Evolutionary conservation across 768 basidiomycete genomes (phyloP), one percentile per base, ranked within the genome.

Genomic region (Amanita fuliginea): DNA sequence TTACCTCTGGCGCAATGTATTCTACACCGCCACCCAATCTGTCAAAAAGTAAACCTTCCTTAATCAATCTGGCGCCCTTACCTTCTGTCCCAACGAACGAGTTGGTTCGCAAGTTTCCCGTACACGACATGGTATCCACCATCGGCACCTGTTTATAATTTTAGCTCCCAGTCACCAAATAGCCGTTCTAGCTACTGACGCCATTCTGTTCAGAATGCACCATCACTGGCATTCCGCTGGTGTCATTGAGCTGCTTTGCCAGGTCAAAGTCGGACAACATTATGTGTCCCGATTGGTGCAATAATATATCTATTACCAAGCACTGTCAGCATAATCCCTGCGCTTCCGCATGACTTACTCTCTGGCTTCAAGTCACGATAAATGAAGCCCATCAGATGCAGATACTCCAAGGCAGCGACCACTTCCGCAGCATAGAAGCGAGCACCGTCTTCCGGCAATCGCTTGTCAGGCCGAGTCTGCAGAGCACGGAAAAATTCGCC

Each of bases 191-290:
- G 30, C 47, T 24, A 73, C 83, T 66, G 67, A 92, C 91, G 64
- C 95, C 95, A 64, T 91, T 93, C 28, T 84, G 78, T 58, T 84
- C 92, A 56, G 81, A 85, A 58, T 87, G 88, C 51, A 97, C 86
- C 61, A 81, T 86, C 5, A 85, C 88, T 22, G 94, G 93, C 59
- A 87, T 77, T 47, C 86, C 85, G 21, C 85, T 88, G 19, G 81
- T 82, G 56, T 88, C 89, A 47, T 76, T 84, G 34, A 90, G 91
- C 63, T 95, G 93, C 64, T 98, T 99, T 16, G 95, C 95, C 30
- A 99, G 77, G 70, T 99, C 96, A 67, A 99, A 99, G 67, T 99
- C 96, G 41, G 96, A 98, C 59, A 99, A 69, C 95, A 98, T 97
- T 59, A 99, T 97, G 67, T 99, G 96, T 14, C 96, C 96, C 9